phyloP scores from a whole-genome alignment of 495 filamentous ascomycete species.

The Chaetomium cochliodes region DNA sequence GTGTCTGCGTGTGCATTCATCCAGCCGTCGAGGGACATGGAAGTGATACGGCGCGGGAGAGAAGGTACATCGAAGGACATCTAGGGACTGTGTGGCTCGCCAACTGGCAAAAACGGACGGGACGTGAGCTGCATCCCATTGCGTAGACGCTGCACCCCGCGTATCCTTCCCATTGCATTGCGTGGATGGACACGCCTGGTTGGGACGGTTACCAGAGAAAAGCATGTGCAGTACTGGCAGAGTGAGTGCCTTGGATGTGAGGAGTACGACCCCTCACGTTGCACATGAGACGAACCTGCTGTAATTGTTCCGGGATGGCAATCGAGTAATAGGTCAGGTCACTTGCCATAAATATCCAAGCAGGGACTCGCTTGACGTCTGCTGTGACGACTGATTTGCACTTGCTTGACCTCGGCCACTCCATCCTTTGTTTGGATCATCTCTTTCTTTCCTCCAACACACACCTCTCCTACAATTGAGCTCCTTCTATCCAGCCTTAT shows the following conservation, averaged over 20 bases:
- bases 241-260: not conserved
- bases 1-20: slow-evolving; percentile 8
- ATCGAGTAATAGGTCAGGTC: not conserved
- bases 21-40: slow-evolving; percentile 1
- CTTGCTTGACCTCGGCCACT: not conserved
- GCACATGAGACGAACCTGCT: slow-evolving; percentile 6
- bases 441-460: slow-evolving; percentile 1
- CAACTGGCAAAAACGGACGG: not conserved
- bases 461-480: not conserved
- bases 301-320: not conserved
- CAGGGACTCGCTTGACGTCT: slow-evolving; percentile 2
- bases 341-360: slow-evolving; percentile 11
- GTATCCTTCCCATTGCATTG: not conserved
- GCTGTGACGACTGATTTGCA: not conserved
- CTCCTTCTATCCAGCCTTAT: not conserved
- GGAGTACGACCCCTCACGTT: slow-evolving; percentile 4
- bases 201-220: not conserved
- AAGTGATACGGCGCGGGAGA: slow-evolving; percentile 3
- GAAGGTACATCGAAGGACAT: not conserved
- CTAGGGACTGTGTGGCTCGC: not conserved
- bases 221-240: too few species aligned
- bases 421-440: not conserved
- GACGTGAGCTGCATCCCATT: not conserved
- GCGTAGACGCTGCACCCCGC: not conserved
- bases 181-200: not conserved